A percentile compares a stretch with the other conserved stretches of the same genome.
Evolutionary conservation across 2,329 filamentous ascomycete species (phyloP).

Genomic region (Stemphylium lycopersici): DNA sequence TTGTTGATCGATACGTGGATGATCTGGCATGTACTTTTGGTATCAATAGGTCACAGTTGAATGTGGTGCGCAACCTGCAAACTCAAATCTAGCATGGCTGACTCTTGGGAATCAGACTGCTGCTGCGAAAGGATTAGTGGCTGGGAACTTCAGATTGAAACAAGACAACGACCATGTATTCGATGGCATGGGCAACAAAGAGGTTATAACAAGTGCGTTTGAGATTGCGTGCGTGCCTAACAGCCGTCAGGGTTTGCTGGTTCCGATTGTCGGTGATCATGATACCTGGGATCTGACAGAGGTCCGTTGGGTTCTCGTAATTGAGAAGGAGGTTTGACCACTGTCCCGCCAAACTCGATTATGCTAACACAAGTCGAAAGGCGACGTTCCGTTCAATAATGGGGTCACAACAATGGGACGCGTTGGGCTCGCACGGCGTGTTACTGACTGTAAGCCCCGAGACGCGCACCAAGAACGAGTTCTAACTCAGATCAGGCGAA

Average conservation of each 20-base stretch:
- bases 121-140: constrained; percentile 73
- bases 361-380: constrained; percentile 50
- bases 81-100: constrained; percentile 32
- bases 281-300: constrained; percentile 56
- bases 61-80: constrained; percentile 63
- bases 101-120: constrained; percentile 62
- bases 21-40: constrained; percentile 74
- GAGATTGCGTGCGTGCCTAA: neutral
- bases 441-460: constrained; percentile 65
- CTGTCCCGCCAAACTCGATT: neutral
- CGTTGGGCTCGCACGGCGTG: constrained; percentile 62
- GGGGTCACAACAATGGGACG: constrained; percentile 61
- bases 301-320: constrained; percentile 70
- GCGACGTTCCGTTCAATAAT: constrained; percentile 76
- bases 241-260: constrained; percentile 62
- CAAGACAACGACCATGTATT: constrained; percentile 54
- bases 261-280: constrained; percentile 63
- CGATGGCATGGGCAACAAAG: constrained; percentile 50
- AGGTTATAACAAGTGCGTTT: constrained; percentile 36
- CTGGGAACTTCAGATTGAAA: constrained; percentile 61
- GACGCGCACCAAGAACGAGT: neutral
- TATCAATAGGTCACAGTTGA: constrained; percentile 67
- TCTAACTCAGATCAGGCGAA: constrained; percentile 65
- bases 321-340: constrained; percentile 74
- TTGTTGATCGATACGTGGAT: constrained; percentile 75